Conservation (phyloP, 1,284 basidiomycete species). For the Mycosarcoma mackinlayi region DNA sequence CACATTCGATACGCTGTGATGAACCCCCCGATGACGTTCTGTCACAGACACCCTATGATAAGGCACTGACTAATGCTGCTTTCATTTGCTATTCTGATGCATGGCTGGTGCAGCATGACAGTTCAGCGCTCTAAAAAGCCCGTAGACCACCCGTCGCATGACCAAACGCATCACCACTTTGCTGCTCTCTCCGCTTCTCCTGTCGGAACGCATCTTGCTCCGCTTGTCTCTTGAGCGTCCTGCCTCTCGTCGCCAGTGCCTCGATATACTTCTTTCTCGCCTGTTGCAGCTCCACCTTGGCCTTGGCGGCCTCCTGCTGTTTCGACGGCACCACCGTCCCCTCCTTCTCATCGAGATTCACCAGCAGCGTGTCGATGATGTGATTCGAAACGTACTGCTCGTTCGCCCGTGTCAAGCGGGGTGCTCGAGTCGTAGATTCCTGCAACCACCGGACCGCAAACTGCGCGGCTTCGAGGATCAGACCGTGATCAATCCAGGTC, state of each 20-base stretch:
- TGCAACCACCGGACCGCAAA: conserved; percentile 34
- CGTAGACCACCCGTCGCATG: conserved; percentile 7
- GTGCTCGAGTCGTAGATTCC: conserved; percentile 12
- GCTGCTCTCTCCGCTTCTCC: conserved; percentile 44
- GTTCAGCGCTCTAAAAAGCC: conserved; percentile 16
- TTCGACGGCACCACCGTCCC: conserved; percentile 22
- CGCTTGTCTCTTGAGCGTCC: conserved; percentile 41
- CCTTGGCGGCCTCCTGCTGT: conserved; percentile 13
- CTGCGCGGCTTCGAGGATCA: conserved; percentile 32
- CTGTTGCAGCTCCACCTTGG: conserved; percentile 17
- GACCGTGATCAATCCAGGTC: conserved; percentile 32
- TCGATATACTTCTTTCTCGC: conserved; percentile 35
- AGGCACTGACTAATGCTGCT: too few species aligned
- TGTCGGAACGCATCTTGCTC: conserved; percentile 40
- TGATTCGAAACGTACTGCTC: conserved; percentile 34
- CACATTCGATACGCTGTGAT: too few species aligned
- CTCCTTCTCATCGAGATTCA: conserved; percentile 30
- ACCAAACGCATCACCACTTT: conserved; percentile 10
- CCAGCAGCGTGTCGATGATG: conserved; percentile 34
- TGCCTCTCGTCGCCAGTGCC: conserved; percentile 16
- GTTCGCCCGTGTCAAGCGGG: conserved; percentile 13
- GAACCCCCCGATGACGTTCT: too few species aligned
- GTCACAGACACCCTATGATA: too few species aligned
- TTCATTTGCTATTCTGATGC: too few species aligned
- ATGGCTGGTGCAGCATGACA: too few species aligned